A percentile compares a stretch with the other conserved stretches of the same genome.
These are phyloP conservation scores for Nigrospora oryzae DNA, from an alignment of 2,329 filamentous ascomycete genomes.

Conservation along the genomic window DNA sequence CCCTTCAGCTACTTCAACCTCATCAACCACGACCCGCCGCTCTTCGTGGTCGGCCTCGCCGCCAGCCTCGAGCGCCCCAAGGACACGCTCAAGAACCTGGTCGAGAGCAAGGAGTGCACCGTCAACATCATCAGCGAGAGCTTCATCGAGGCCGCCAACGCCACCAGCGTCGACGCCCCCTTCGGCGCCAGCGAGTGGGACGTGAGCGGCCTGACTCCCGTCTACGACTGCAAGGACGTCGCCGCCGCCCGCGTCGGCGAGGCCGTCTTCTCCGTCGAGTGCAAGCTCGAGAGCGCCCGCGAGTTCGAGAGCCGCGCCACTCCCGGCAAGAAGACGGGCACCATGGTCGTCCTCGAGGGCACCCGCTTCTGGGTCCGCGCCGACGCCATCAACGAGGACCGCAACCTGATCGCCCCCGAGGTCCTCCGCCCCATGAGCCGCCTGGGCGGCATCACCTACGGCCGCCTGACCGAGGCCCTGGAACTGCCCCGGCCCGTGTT, in stretches of 20 bases:
- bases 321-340: conserved; percentile 67
- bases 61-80: conserved; percentile 48
- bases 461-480: conserved; percentile 56
- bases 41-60: conserved; percentile 59
- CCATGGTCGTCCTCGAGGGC: conserved; percentile 72
- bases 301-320: conserved; percentile 69
- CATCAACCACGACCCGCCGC: conserved; percentile 76
- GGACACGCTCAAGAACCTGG: conserved; percentile 69
- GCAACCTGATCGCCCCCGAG: conserved; percentile 65
- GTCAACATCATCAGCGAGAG: conserved; percentile 84
- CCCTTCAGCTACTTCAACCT: conserved; percentile 85
- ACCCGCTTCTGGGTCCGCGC: conserved; percentile 83
- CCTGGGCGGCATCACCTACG: conserved; percentile 82
- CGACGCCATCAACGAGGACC: conserved; percentile 75
- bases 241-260: conserved; percentile 68
- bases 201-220: conserved; percentile 66
- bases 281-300: conserved; percentile 61
- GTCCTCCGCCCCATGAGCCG: conserved; percentile 69
- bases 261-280: conserved; percentile 76
- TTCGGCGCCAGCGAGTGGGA: conserved; percentile 73
- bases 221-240: conserved; percentile 54
- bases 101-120: conserved; percentile 64
- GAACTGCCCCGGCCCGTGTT: conserved; percentile 62
- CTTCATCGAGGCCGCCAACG: conserved; percentile 82
- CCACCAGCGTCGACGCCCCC: conserved; percentile 70